Evolutionary conservation across 441 rosid species (phyloP), one percentile per base, ranked within the genome.

Genomic region (Viola pubescens): DNA sequence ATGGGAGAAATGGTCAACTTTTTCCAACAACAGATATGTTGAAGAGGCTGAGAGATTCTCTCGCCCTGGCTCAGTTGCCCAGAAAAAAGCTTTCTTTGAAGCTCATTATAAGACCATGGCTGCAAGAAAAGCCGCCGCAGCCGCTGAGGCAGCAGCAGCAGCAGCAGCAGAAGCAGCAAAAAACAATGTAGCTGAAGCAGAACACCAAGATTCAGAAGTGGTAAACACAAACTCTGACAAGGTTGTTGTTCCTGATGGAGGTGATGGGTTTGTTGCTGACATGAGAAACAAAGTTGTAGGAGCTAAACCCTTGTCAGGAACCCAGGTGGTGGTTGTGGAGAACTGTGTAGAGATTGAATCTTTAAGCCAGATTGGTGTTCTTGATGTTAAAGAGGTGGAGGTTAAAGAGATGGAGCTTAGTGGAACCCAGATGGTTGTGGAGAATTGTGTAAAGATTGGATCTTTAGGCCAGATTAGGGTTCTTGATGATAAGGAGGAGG

Each of bases 1-100:
- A 40, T 90, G 97, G 99, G 95, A 77, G 77, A 94, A 83, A 70
- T 90, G 92, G 89, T 94, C 99, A 44, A 72, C 87, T 34, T 94
- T 90, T 66, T 83, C 97, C 59, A 82, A 80, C 72, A 94, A 94
- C 42, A 82, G 81, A 19, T 86, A 94, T 72, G 71, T 85, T 56
- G 97, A 94, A 67, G 99, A 94, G 65, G 89, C 83, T 0, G 86
- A 90, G 78, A 88, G 75, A 64, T 83, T 78, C 52, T 79, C 91
- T 0, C 82, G 77, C 51, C 97, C 95, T 48, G 99, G 99, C 14
- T 77, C 91, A 40, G 97, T 94, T 50, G 99, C 99, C 2, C 75
- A 86, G 77, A 94, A 78, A 84, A 89, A 72, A 66, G 96, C 96
- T 12, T 90, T 73, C 60, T 94, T 90, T 42, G 97, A 90, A 74